Conservation (phyloP, 1,284 basidiomycete genomes). For the Malassezia restricta region DNA sequence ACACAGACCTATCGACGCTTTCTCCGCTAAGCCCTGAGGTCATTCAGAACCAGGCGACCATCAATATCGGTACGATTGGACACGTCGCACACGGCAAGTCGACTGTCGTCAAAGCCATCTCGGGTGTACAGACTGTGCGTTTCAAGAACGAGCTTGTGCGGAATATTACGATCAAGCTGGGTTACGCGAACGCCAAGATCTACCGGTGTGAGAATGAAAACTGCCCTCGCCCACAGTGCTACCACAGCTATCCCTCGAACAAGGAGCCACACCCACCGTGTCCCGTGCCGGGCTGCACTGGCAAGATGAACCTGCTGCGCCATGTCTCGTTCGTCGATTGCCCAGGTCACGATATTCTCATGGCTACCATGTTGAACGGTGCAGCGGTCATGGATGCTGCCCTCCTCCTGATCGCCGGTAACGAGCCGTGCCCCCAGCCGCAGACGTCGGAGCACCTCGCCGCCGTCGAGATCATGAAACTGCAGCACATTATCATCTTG, state of each 20-base stretch:
- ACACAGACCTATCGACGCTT: slow-evolving; percentile 50
- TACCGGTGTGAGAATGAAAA: slow-evolving; percentile 91
- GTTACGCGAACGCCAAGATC: slow-evolving; percentile 98
- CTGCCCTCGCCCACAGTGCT: slow-evolving; percentile 85
- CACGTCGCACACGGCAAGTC: slow-evolving; percentile 75
- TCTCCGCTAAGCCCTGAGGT: slow-evolving; percentile 88
- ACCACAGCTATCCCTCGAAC: slow-evolving; percentile 79
- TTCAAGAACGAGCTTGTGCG: slow-evolving; percentile 82
- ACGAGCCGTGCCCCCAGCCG: slow-evolving; percentile 96
- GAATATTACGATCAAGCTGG: slow-evolving; percentile 98
- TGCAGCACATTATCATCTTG: slow-evolving; percentile 92
- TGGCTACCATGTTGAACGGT: slow-evolving; percentile 99
- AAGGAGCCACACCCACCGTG: slow-evolving; percentile 89
- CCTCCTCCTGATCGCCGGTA: slow-evolving; percentile 82
- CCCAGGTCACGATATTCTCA: slow-evolving; percentile 56
- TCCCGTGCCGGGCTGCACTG: slow-evolving; percentile 80
- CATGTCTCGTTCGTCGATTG: slow-evolving; percentile 77
- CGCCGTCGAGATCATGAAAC: slow-evolving; percentile 97
- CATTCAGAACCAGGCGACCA: slow-evolving; percentile 80
- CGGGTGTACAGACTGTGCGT: slow-evolving; percentile 94
- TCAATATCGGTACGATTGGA: slow-evolving; percentile 47
- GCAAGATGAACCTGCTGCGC: slow-evolving; percentile 72
- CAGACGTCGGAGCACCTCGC: slow-evolving; percentile 97
- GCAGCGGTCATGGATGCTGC: slow-evolving; percentile 98
- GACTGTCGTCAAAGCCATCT: slow-evolving; percentile 96